Percentiles rank a stretch among this genome's conserved stretches.
These are phyloP conservation scores for Tetrapisispora iriomotensis DNA, from an alignment of 805 yeast genomes.

Conservation along the genomic window DNA sequence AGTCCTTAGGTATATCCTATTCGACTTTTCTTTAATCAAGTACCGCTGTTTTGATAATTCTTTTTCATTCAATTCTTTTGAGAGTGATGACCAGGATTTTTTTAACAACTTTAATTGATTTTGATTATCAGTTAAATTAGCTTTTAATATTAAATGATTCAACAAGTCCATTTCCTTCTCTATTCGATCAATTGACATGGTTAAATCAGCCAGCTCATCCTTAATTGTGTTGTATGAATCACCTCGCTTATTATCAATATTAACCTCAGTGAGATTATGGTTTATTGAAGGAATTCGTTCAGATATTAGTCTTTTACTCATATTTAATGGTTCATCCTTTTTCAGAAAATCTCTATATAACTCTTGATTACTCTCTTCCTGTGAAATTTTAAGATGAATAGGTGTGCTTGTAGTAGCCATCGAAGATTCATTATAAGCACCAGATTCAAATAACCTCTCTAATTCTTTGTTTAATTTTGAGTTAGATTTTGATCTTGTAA, in stretches of 20 bases:
- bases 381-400: too few species aligned
- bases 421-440: too few species aligned
- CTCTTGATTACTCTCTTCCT: neutral
- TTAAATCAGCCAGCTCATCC: slow-evolving; percentile 55
- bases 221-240: slow-evolving; percentile 28
- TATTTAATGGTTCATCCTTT: neutral
- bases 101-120: slow-evolving; percentile 57
- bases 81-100: slow-evolving; percentile 57
- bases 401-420: too few species aligned
- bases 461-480: neutral
- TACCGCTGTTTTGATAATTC: slow-evolving; percentile 72
- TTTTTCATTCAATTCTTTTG: slow-evolving; percentile 61
- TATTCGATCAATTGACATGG: slow-evolving; percentile 47
- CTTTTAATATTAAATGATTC: slow-evolving; percentile 62
- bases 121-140: slow-evolving; percentile 71
- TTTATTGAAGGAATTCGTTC: neutral
- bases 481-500: neutral
- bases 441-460: too few species aligned
- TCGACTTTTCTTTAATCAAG: slow-evolving; percentile 73
- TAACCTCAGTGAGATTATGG: neutral
- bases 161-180: slow-evolving; percentile 55
- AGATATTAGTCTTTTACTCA: neutral
- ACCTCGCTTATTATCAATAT: slow-evolving; percentile 1
- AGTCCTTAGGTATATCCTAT: slow-evolving; percentile 62
- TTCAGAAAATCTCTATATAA: neutral